These are phyloP conservation scores for Hondaea fermentalgiana DNA, from an alignment of 108 stramenopile species.

Conservation along the genomic window DNA sequence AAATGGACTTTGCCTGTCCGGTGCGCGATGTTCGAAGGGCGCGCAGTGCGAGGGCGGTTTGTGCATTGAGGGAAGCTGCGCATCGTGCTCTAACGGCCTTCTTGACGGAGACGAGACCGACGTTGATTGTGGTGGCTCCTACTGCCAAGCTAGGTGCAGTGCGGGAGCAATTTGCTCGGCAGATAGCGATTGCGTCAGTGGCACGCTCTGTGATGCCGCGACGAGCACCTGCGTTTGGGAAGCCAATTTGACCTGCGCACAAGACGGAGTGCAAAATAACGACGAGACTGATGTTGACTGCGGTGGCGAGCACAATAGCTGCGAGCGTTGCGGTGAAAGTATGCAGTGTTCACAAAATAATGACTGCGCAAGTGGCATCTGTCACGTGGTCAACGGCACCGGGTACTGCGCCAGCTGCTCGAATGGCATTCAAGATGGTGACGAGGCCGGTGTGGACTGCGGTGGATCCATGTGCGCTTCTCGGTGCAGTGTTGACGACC, in stretches of 20 bases:
- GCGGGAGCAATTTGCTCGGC: neutral
- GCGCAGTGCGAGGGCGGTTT: neutral
- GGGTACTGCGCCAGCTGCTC: neutral
- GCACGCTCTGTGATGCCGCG: neutral
- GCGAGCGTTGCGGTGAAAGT: neutral
- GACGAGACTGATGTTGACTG: neutral
- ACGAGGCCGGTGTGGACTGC: neutral
- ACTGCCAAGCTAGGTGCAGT: neutral
- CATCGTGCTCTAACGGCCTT: neutral
- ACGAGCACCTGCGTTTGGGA: neutral
- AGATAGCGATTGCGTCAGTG: neutral
- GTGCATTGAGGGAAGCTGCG: neutral
- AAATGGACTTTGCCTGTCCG: neutral
- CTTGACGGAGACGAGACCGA: slow-evolving; percentile 9
- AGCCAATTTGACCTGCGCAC: neutral
- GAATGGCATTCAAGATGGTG: neutral
- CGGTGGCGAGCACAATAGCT: neutral
- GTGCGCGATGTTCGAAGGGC: neutral
- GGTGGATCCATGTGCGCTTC: neutral
- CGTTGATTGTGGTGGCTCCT: neutral
- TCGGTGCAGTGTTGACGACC: neutral
- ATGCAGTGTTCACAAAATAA: neutral
- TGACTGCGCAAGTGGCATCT: neutral
- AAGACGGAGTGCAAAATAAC: neutral
- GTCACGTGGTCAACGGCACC: neutral